Conservation (phyloP, 2,329 filamentous ascomycete genomes). For the Domatiomyces catenatus region DNA sequence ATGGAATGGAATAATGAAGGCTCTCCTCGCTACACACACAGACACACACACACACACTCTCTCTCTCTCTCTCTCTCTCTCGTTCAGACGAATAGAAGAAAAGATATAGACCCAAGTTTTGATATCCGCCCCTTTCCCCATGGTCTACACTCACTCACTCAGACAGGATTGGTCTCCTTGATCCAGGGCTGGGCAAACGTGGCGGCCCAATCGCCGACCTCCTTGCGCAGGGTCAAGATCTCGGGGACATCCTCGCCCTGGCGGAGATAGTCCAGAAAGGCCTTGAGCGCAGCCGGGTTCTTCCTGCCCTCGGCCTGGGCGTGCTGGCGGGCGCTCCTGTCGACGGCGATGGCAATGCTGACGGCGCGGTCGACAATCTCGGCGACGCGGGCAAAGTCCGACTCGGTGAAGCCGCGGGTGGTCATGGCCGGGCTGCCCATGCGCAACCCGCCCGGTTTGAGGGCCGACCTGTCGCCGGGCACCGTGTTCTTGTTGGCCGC, state of each 20-base stretch:
- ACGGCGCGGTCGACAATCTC: slow-evolving; percentile 78
- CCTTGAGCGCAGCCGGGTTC: slow-evolving; percentile 20
- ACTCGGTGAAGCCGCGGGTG: slow-evolving; percentile 76
- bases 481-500: slow-evolving; percentile 99
- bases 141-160: too few relatives aligned
- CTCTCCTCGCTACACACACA: too few relatives aligned
- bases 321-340: slow-evolving; percentile 14
- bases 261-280: slow-evolving; percentile 20
- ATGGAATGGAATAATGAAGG: neutral
- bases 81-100: too few relatives aligned
- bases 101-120: too few relatives aligned
- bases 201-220: slow-evolving; percentile 22
- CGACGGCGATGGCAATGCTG: slow-evolving; percentile 41
- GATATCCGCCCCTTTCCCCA: neutral
- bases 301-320: slow-evolving; percentile 19
- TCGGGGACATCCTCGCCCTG: slow-evolving; percentile 20
- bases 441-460: slow-evolving; percentile 86
- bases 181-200: slow-evolving; percentile 21
- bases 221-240: slow-evolving; percentile 19
- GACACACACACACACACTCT: too few relatives aligned
- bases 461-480: slow-evolving; percentile 89
- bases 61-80: too few relatives aligned
- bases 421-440: slow-evolving; percentile 98
- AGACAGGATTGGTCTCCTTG: slow-evolving; percentile 5
- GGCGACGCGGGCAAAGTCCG: slow-evolving; percentile 83